Conservation (phyloP, 2,329 filamentous ascomycete species). For the Plenodomus tracheiphilus region DNA sequence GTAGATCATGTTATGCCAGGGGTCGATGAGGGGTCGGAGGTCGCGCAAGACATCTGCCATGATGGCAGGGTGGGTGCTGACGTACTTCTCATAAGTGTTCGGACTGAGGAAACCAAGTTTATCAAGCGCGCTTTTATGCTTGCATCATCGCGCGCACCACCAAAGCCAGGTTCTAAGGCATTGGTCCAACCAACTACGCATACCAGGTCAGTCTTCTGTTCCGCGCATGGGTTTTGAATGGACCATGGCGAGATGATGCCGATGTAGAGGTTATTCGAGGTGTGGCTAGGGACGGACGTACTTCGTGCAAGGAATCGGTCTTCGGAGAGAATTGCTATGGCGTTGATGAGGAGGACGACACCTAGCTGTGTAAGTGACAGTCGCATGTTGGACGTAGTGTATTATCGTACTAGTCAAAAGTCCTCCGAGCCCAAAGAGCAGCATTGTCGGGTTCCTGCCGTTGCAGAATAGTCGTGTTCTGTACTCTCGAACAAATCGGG, state of each 20-base stretch:
- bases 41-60: background rate
- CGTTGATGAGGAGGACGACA: conserved; percentile 86
- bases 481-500: background rate
- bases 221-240: background rate
- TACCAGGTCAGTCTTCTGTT: background rate
- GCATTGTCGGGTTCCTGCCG: conserved; percentile 53
- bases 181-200: conserved; percentile 75
- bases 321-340: conserved; percentile 90
- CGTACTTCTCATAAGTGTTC: conserved; percentile 91
- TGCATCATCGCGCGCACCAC: conserved; percentile 68
- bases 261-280: background rate
- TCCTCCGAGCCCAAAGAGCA: conserved; percentile 70
- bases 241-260: background rate
- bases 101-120: conserved; percentile 85
- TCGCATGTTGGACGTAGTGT: background rate
- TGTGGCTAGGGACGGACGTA: conserved; percentile 47
- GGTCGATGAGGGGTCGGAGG: background rate
- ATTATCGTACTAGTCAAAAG: conserved; percentile 67
- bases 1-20: background rate
- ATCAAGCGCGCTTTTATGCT: conserved; percentile 86
- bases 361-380: conserved; percentile 55
- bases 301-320: conserved; percentile 87
- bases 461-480: background rate
- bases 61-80: conserved; percentile 24
- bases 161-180: conserved; percentile 74